phyloP scores from a whole-genome alignment of 2,329 filamentous ascomycete species.

The Xylariaceae sp. region DNA sequence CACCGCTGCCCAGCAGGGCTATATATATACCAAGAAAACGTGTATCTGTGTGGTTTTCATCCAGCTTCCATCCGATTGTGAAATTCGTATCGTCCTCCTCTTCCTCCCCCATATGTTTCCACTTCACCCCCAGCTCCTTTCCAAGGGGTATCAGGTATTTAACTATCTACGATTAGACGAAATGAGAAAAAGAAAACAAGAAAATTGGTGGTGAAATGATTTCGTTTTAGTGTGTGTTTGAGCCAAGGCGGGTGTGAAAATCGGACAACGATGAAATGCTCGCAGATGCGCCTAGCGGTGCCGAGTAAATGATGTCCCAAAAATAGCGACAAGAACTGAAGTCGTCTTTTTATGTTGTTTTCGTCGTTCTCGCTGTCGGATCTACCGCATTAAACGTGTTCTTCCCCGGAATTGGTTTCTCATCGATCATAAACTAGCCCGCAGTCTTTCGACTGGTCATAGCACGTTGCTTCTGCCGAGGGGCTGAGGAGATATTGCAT shows the following conservation, averaged over 20 bases:
- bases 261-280: constrained; percentile 6
- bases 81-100: constrained; percentile 3
- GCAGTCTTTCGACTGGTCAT: constrained; percentile 13
- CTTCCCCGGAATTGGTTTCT: constrained; percentile 11
- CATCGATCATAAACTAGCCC: constrained; percentile 13
- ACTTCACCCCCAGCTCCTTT: background rate
- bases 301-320: constrained; percentile 3
- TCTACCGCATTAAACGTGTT: constrained; percentile 9
- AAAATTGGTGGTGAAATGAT: background rate
- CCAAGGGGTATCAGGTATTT: constrained; percentile 27
- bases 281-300: constrained; percentile 6
- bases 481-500: constrained; percentile 3
- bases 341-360: constrained; percentile 9
- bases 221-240: constrained; percentile 16
- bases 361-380: constrained; percentile 9
- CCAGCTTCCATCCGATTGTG: constrained; percentile 1
- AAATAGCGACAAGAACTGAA: constrained; percentile 14
- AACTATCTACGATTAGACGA: constrained; percentile 31
- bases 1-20: constrained; percentile 25
- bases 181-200: constrained; percentile 11
- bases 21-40: constrained; percentile 7
- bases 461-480: constrained; percentile 4
- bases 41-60: constrained; percentile 4
- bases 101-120: constrained; percentile 12
- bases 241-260: constrained; percentile 19